These are phyloP conservation scores for Filosporella fistucella DNA, from an alignment of 495 filamentous ascomycete genomes.

Conservation along the genomic window DNA sequence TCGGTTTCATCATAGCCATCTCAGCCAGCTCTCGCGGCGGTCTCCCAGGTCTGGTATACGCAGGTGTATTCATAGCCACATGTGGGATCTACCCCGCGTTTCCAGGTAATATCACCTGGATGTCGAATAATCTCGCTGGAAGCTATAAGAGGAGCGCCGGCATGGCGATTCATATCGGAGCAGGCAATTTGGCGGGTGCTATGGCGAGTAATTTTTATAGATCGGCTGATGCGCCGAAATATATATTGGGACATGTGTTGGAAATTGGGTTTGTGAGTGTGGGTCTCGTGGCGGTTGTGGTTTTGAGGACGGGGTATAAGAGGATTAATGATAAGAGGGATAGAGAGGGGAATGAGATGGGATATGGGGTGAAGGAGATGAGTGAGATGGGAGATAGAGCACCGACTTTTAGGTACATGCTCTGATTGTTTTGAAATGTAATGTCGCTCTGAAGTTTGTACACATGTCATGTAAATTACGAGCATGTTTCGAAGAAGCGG, in stretches of 20 bases:
- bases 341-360: slow-evolving; percentile 34
- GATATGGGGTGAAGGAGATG: slow-evolving; percentile 46
- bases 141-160: slow-evolving; percentile 66
- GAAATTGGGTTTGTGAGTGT: slow-evolving; percentile 62
- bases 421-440: too few species aligned
- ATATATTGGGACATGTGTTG: slow-evolving; percentile 62
- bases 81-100: slow-evolving; percentile 58
- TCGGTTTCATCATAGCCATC: slow-evolving; percentile 60
- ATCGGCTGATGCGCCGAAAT: slow-evolving; percentile 55
- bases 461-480: too few species aligned
- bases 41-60: slow-evolving; percentile 62
- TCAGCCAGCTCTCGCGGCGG: slow-evolving; percentile 32
- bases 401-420: slow-evolving; percentile 57
- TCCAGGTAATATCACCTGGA: slow-evolving; percentile 68
- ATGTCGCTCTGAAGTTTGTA: too few species aligned
- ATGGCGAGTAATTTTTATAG: slow-evolving; percentile 81
- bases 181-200: slow-evolving; percentile 67
- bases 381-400: slow-evolving; percentile 60
- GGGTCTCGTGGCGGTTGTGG: slow-evolving; percentile 53
- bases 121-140: slow-evolving; percentile 66
- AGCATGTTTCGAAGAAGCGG: too few species aligned
- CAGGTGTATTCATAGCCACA: slow-evolving; percentile 67
- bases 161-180: slow-evolving; percentile 72
- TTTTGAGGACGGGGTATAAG: slow-evolving; percentile 50
- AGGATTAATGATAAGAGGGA: slow-evolving; percentile 58